Evolutionary conservation across 148 eudicot species (phyloP).

Genomic region (Vaccinium corymbosum): DNA sequence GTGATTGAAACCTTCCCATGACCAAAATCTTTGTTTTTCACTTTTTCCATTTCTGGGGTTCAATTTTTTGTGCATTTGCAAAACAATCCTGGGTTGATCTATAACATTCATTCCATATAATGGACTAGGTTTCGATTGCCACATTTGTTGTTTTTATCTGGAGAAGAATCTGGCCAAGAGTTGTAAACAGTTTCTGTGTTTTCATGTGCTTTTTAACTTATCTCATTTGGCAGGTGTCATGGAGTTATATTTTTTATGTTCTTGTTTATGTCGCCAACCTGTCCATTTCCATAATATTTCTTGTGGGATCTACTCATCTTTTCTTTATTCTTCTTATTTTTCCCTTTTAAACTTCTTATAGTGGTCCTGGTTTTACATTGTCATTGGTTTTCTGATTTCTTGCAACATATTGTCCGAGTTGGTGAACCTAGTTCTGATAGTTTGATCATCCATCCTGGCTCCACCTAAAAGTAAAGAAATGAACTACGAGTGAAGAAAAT

Average conservation of each 20-base stretch:
- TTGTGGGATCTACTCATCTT: neutral
- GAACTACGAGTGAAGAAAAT: neutral
- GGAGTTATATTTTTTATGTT: neutral
- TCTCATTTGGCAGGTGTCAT: neutral
- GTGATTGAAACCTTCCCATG: neutral
- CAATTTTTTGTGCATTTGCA: neutral
- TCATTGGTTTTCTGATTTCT: slow-evolving; percentile 10
- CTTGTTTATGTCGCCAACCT: neutral
- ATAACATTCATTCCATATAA: neutral
- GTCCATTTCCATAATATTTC: neutral
- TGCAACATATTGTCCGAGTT: neutral
- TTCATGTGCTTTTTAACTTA: slow-evolving; percentile 3
- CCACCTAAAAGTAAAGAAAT: neutral
- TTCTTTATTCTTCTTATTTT: neutral
- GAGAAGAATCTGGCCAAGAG: neutral
- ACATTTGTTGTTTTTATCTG: neutral
- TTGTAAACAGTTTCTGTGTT: neutral
- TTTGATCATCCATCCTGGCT: slow-evolving; percentile 9
- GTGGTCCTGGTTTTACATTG: neutral
- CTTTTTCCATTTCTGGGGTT: neutral
- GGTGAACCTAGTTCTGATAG: slow-evolving; percentile 6
- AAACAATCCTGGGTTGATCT: neutral
- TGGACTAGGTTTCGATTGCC: neutral
- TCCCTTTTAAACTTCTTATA: neutral
- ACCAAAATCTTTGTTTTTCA: neutral